Base-by-base conservation (phyloP, 495 filamentous ascomycete species). In the Neurospora pannonica region DNA sequence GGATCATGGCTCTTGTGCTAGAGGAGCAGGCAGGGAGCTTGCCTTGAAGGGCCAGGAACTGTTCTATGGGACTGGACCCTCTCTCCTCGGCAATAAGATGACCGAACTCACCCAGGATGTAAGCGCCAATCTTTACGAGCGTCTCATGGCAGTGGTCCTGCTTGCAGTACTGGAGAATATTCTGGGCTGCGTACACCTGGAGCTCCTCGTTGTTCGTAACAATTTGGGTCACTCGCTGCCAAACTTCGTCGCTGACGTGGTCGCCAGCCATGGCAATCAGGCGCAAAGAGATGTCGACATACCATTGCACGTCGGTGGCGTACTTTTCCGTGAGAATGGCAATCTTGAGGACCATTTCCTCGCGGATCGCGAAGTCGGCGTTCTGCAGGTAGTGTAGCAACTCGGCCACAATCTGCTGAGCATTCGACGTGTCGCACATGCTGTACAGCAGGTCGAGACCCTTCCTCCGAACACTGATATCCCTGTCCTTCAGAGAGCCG, bases 261-360 rank as follows among this genome's bases (percentile, higher is more conserved):
- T 99, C 97, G 74, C 97, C 97, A 11, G 97, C 97, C 87, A 98
- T 92, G 36, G 97, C 94, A 73, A 99, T 93, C 37, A 99, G 89
- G 71, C 95, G 92, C 76, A 99, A 84, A 5, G 96, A 97, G 74
- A 98, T 97, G 80, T 99, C 94, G 73, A 99, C 97, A 84, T 99
- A 99, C 97, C 97, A 99, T 81, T 97, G 94, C 19, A 97, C 92
- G 79, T 99, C 95, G 1, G 95, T 97, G 31, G 97, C 97, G 79
- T 98, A 99, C 81, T 98, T 98, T 82, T 99, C 97, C 3, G 97
- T 97, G 72, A 99, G 81, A 77, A 99, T 98, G 40, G 97, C 97
- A 79, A 99, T 97, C 84, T 99, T 99, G 71, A 99, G 84, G 10
- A 98, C 97, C 97, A 99, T 98, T 81, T 99, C 97, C 83, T 99